These are phyloP conservation scores for Taiozyma sp. DNA, from an alignment of 1,139 yeast genomes.

Conservation along the genomic window DNA sequence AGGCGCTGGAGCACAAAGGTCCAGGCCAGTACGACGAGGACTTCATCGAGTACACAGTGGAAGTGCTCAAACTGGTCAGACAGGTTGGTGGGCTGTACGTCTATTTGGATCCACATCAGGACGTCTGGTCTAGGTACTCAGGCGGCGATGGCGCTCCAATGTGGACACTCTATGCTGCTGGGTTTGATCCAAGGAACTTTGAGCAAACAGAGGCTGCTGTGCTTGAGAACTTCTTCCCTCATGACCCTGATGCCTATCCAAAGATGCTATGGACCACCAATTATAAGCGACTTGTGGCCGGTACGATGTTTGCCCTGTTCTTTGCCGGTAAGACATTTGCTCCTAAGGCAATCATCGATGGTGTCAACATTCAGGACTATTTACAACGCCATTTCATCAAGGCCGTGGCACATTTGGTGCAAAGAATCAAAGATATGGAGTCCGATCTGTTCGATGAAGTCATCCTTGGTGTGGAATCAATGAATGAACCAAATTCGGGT, in stretches of 20 bases:
- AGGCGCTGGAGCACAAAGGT: slow-evolving; percentile 83
- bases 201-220: slow-evolving; percentile 66
- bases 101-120: slow-evolving; percentile 87
- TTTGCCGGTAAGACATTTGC: slow-evolving; percentile 70
- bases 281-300: slow-evolving; percentile 68
- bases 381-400: slow-evolving; percentile 59
- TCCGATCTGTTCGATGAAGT: slow-evolving; percentile 49
- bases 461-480: slow-evolving; percentile 73
- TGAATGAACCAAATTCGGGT: slow-evolving; percentile 84
- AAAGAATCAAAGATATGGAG: slow-evolving; percentile 37
- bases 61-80: slow-evolving; percentile 53
- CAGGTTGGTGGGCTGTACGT: slow-evolving; percentile 73
- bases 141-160: slow-evolving; percentile 98
- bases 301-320: slow-evolving; percentile 81
- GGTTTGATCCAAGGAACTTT: slow-evolving; percentile 72
- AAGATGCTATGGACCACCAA: slow-evolving; percentile 96
- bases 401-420: slow-evolving; percentile 52
- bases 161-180: slow-evolving; percentile 97
- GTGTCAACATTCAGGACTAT: slow-evolving; percentile 70
- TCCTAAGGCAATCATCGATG: slow-evolving; percentile 67
- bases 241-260: slow-evolving; percentile 43
- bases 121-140: slow-evolving; percentile 83
- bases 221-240: slow-evolving; percentile 48
- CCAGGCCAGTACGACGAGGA: slow-evolving; percentile 82
- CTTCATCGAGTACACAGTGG: slow-evolving; percentile 63